phyloP scores from a whole-genome alignment of 768 basidiomycete species.

The Sporobolomyces phaffii region DNA sequence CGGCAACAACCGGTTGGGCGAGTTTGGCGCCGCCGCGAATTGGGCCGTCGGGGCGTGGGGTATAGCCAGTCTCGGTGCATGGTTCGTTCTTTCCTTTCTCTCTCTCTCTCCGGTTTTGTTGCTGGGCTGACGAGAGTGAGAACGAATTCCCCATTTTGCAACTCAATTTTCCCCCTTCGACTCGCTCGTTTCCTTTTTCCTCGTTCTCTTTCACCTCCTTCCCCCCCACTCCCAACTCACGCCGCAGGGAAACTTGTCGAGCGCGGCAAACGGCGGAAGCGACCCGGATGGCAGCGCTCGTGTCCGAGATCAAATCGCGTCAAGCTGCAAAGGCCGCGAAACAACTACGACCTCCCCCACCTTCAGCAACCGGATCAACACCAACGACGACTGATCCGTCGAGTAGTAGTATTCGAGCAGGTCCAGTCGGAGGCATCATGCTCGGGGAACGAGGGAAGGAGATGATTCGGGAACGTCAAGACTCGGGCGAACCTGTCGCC shows the following conservation, averaged over 20 bases:
- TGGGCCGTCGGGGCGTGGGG: conserved; percentile 39
- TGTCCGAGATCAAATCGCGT: conserved; percentile 27
- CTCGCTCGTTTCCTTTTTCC: no score
- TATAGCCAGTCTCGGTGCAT: conserved; percentile 29
- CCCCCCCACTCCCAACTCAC: no score
- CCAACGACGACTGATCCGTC: not conserved
- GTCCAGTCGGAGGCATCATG: conserved; percentile 13
- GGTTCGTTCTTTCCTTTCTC: conserved; percentile 6
- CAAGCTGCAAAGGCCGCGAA: conserved; percentile 10
- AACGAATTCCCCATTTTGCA: no score
- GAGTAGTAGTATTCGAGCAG: not conserved
- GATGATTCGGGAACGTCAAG: conserved; percentile 13
- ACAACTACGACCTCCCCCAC: not conserved
- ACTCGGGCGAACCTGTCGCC: not conserved
- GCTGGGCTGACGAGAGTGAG: not conserved
- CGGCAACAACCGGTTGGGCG: conserved; percentile 6
- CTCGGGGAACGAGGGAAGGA: conserved; percentile 23
- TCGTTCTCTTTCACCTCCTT: no score
- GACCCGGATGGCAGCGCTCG: conserved; percentile 30
- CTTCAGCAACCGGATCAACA: no score
- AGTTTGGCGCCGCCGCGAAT: conserved; percentile 23
- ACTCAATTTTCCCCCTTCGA: no score
- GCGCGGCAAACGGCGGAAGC: conserved; percentile 30
- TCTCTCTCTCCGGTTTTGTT: not conserved
- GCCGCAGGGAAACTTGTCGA: conserved; percentile 31